These are phyloP conservation scores for Zoysia matrella DNA, from an alignment of 202 grass and related monocot genomes.

Conservation along the genomic window DNA sequence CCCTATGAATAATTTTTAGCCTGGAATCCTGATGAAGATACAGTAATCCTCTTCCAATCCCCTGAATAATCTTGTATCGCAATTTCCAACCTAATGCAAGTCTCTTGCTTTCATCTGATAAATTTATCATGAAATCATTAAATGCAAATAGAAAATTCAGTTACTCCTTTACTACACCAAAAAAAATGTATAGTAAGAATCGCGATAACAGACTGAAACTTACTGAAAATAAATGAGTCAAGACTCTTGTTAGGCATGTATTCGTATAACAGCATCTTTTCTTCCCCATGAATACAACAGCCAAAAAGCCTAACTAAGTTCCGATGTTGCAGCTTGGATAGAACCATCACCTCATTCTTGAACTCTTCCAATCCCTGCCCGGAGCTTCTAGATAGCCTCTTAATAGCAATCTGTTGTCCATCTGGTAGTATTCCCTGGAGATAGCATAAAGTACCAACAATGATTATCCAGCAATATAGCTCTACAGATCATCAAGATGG, in stretches of 20 bases:
- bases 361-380: slow-evolving; percentile 69
- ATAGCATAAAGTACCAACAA: slow-evolving; percentile 1
- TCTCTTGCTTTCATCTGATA: slow-evolving; percentile 56
- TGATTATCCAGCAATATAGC: background rate
- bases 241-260: slow-evolving; percentile 84
- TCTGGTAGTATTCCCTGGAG: slow-evolving; percentile 60
- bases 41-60: slow-evolving; percentile 62
- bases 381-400: slow-evolving; percentile 65
- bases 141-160: too few species aligned
- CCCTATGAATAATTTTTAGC: slow-evolving; percentile 76
- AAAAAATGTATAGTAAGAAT: background rate
- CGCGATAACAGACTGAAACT: slow-evolving; percentile 1
- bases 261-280: slow-evolving; percentile 80
- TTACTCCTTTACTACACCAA: background rate
- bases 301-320: slow-evolving; percentile 78
- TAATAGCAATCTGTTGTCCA: slow-evolving; percentile 75
- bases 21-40: slow-evolving; percentile 82
- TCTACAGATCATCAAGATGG: background rate
- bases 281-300: slow-evolving; percentile 71
- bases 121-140: slow-evolving; percentile 5
- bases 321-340: slow-evolving; percentile 69
- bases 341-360: slow-evolving; percentile 72
- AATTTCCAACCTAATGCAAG: slow-evolving; percentile 47
- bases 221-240: slow-evolving; percentile 72
- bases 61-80: slow-evolving; percentile 62